Evolutionary conservation across 192 early-diverging fungal species (phyloP).

Genomic region (Phycomyces blakesleeanus): DNA sequence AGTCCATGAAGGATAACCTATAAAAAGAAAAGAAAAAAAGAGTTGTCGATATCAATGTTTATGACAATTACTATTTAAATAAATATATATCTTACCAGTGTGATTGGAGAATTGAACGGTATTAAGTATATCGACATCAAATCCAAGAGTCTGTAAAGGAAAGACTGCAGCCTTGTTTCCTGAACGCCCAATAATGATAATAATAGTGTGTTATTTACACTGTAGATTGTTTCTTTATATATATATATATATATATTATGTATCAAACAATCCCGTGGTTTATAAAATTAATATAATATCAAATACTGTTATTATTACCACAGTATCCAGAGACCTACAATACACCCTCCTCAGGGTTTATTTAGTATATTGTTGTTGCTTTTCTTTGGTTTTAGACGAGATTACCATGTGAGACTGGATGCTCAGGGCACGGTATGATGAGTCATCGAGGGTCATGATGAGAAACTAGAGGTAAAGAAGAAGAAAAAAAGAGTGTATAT

Average conservation of each 20-base stretch:
- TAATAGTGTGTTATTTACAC: too few relatives aligned
- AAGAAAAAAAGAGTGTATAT: too few relatives aligned
- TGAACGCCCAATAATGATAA: conserved; percentile 40
- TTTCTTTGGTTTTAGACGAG: not conserved
- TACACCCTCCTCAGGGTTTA: too few relatives aligned
- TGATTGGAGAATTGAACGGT: conserved; percentile 95
- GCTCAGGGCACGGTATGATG: conserved; percentile 36
- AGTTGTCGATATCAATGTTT: not conserved
- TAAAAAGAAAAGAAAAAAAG: not conserved
- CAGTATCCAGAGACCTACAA: conserved; percentile 48
- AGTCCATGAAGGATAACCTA: conserved; percentile 72
- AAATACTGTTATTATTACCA: conserved; percentile 26
- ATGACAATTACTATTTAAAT: too few relatives aligned
- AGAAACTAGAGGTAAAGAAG: not conserved
- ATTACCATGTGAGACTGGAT: conserved; percentile 50
- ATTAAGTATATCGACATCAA: conserved; percentile 90
- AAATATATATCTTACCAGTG: conserved; percentile 59
- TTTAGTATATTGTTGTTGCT: not conserved
- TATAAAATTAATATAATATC: not conserved
- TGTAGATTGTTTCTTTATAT: too few relatives aligned
- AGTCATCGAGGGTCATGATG: conserved; percentile 1
- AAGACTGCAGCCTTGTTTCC: conserved; percentile 92
- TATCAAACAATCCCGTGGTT: not conserved
- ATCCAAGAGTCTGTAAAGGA: conserved; percentile 85
- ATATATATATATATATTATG: conserved; percentile 36